Conservation (phyloP, 1,284 basidiomycete genomes). For the Naganishia liquefaciens region DNA sequence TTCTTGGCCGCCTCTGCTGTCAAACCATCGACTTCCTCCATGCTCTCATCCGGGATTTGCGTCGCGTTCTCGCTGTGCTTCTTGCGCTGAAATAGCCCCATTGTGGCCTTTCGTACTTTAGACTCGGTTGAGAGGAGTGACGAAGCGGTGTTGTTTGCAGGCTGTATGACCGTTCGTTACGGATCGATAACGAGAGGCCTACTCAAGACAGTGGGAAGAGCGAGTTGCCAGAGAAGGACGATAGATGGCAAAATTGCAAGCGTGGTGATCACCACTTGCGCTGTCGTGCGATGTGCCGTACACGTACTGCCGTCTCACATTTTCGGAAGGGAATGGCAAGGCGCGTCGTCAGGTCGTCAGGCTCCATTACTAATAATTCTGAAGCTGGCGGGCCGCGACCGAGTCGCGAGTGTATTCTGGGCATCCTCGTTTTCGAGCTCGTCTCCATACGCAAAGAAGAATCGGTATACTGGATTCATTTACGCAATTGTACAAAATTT, state of each 20-base stretch:
- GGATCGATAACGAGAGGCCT: no score
- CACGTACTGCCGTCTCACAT: conserved; percentile 14
- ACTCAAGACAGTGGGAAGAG: no score
- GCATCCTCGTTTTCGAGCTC: no score
- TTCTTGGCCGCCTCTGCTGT: conserved; percentile 24
- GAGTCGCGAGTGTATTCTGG: no score
- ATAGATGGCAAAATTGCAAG: not conserved
- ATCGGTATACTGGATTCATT: no score
- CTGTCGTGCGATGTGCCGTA: conserved; percentile 5
- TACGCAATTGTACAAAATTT: no score
- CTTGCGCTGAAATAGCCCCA: conserved; percentile 28
- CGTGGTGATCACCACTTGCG: conserved; percentile 6
- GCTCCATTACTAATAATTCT: conserved; percentile 10
- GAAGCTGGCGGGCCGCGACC: no score
- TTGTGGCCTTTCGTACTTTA: not conserved
- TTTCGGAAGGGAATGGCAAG: conserved; percentile 13
- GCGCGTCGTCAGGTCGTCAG: conserved; percentile 6
- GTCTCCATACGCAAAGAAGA: no score
- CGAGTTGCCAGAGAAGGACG: not conserved
- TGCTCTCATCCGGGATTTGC: conserved; percentile 18
- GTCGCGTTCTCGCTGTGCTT: conserved; percentile 24
- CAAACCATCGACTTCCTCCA: conserved; percentile 24
- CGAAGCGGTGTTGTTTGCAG: no score
- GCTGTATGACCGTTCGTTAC: no score
- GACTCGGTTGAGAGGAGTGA: no score